Evolutionary conservation across 257 asterid species (phyloP).

Genomic region (Coffea eugenioides): DNA sequence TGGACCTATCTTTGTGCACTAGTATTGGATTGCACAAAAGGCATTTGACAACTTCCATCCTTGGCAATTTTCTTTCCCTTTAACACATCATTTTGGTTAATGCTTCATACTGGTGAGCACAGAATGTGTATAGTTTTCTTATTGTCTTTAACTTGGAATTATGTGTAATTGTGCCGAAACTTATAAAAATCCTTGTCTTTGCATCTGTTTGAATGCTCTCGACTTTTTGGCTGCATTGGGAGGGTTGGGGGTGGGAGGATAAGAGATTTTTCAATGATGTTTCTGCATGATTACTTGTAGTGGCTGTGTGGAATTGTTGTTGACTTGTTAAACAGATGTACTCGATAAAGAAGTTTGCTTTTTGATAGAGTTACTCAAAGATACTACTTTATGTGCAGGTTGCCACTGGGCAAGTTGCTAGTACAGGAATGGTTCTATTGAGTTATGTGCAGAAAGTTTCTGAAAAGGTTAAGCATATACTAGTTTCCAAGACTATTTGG

Average conservation of each 20-base stretch:
- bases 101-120: background rate
- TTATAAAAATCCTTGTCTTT: background rate
- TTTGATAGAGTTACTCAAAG: background rate
- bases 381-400: conserved; percentile 42
- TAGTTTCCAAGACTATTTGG: background rate
- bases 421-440: conserved; percentile 84
- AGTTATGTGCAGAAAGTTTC: conserved; percentile 92
- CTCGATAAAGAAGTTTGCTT: background rate
- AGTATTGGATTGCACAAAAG: background rate
- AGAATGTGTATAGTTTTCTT: background rate
- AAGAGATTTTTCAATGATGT: background rate
- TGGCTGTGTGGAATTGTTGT: background rate
- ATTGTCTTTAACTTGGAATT: background rate
- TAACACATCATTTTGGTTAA: background rate
- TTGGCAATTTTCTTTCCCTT: background rate
- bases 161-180: background rate
- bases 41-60: background rate
- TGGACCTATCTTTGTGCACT: background rate
- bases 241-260: too few species aligned
- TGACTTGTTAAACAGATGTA: background rate
- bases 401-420: conserved; percentile 93
- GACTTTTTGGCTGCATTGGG: background rate
- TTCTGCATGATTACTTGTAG: background rate
- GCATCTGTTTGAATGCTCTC: background rate
- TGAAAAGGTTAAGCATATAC: conserved; percentile 52